Percentiles rank a stretch among this genome's conserved stretches.
Conservation (phyloP, 257 asterid genomes). For the Penstemon barbatus region DNA sequence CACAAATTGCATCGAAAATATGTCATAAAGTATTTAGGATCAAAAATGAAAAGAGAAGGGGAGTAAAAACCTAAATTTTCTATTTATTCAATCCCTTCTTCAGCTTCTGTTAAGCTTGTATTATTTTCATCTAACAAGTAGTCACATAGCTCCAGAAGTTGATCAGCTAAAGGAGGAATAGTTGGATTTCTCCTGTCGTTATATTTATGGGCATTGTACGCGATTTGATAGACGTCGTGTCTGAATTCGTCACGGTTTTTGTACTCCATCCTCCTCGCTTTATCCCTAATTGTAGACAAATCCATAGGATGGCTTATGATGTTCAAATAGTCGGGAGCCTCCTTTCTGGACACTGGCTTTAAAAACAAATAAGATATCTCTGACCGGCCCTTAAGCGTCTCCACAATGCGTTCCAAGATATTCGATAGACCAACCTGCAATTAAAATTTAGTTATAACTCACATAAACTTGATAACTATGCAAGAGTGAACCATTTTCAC, state of each 20-base stretch:
- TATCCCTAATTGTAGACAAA: conserved; percentile 77
- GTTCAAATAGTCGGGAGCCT: conserved; percentile 83
- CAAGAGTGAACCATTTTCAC: neutral
- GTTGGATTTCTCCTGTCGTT: conserved; percentile 82
- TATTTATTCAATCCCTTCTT: conserved; percentile 64
- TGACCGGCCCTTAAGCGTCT: conserved; percentile 54
- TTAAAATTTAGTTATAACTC: conserved; percentile 19
- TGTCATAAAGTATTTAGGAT: conserved; percentile 3
- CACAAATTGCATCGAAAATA: too few relatives aligned
- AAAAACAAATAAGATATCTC: conserved; percentile 76
- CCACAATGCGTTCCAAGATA: conserved; percentile 72
- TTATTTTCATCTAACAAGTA: conserved; percentile 57
- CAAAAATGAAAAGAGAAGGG: conserved; percentile 11
- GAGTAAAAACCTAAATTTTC: conserved; percentile 2
- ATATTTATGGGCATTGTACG: conserved; percentile 77
- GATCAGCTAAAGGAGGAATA: conserved; percentile 98
- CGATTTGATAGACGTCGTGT: conserved; percentile 77
- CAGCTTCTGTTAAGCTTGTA: conserved; percentile 67
- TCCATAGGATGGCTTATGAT: conserved; percentile 81
- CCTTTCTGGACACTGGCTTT: conserved; percentile 90
- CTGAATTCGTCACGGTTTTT: conserved; percentile 81
- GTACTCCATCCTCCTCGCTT: conserved; percentile 72
- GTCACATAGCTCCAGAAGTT: conserved; percentile 92
- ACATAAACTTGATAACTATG: conserved; percentile 13
- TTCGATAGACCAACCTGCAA: conserved; percentile 86